Evolutionary conservation across 2,329 filamentous ascomycete species (phyloP).

Genomic region (Cytospora chrysosperma): DNA sequence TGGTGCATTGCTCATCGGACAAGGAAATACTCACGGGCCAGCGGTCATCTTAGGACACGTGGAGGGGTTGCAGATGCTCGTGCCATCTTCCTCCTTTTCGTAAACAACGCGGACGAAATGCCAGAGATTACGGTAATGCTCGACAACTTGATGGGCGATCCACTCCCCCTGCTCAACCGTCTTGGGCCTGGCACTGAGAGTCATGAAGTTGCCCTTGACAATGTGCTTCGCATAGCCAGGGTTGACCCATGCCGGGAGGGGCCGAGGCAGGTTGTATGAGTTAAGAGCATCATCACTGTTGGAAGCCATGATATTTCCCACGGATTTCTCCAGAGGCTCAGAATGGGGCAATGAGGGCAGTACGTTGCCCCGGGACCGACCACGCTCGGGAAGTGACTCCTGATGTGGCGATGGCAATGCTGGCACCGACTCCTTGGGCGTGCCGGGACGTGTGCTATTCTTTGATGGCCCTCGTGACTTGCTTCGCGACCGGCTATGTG

Average conservation of each 20-base stretch:
- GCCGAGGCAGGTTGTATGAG: constrained; percentile 34
- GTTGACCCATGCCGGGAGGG: constrained; percentile 63
- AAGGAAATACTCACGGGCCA: constrained; percentile 62
- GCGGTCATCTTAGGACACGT: constrained; percentile 84
- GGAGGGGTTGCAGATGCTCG: constrained; percentile 71
- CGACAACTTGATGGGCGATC: constrained; percentile 84
- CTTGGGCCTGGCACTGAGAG: constrained; percentile 77
- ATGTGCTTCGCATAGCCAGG: constrained; percentile 70
- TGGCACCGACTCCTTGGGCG: constrained; percentile 15
- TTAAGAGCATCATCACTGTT: constrained; percentile 34
- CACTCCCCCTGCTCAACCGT: constrained; percentile 84
- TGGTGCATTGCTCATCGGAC: neutral
- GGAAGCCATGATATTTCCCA: constrained; percentile 28
- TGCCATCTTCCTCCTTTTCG: constrained; percentile 68
- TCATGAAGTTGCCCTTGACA: constrained; percentile 90
- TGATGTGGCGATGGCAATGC: constrained; percentile 8
- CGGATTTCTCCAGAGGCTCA: constrained; percentile 29
- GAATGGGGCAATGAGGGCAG: constrained; percentile 30
- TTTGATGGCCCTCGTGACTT: constrained; percentile 16
- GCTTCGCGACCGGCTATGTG: constrained; percentile 18
- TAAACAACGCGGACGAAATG: constrained; percentile 79
- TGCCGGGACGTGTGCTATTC: constrained; percentile 10
- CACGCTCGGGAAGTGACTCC: constrained; percentile 9
- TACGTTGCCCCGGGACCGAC: constrained; percentile 22
- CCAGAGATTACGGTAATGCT: constrained; percentile 78